Evolutionary conservation across 495 filamentous ascomycete genomes (phyloP).

Genomic region (Endocarpon pusillum): DNA sequence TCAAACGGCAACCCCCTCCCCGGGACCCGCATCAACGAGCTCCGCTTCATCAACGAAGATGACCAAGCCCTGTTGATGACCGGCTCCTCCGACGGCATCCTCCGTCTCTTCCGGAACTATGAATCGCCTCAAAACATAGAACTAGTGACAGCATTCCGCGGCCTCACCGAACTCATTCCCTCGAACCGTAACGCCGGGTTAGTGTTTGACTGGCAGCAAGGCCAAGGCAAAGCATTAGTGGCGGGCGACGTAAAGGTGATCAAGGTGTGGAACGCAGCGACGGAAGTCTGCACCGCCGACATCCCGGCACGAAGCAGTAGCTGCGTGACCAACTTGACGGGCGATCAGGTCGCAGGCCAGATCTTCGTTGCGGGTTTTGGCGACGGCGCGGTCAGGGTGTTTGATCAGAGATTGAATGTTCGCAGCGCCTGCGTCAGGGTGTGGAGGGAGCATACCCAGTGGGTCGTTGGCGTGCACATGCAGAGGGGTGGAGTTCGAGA

Average conservation of each 20-base stretch:
- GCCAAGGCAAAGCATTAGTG: slow-evolving; percentile 82
- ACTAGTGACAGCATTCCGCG: slow-evolving; percentile 83
- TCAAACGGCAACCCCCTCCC: slow-evolving; percentile 85
- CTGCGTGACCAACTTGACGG: slow-evolving; percentile 87
- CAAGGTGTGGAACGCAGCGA: slow-evolving; percentile 83
- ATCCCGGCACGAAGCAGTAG: slow-evolving; percentile 91
- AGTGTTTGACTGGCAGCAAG: slow-evolving; percentile 97
- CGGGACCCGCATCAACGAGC: slow-evolving; percentile 82
- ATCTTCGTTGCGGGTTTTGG: slow-evolving; percentile 93
- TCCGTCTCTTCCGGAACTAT: slow-evolving; percentile 89
- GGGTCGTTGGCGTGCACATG: slow-evolving; percentile 93
- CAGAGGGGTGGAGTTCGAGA: slow-evolving; percentile 89
- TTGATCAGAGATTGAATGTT: slow-evolving; percentile 70
- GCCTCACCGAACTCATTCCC: slow-evolving; percentile 78
- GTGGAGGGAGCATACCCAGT: slow-evolving; percentile 89
- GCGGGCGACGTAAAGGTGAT: slow-evolving; percentile 94
- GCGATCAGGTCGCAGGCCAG: slow-evolving; percentile 91
- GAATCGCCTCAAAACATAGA: slow-evolving; percentile 42
- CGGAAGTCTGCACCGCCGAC: slow-evolving; percentile 79
- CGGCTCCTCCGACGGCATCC: slow-evolving; percentile 82
- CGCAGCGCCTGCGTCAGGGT: slow-evolving; percentile 80
- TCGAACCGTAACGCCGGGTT: slow-evolving; percentile 86
- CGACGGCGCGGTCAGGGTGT: slow-evolving; percentile 88
- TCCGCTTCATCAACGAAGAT: slow-evolving; percentile 95
- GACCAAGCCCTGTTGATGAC: slow-evolving; percentile 90